phyloP scores from a whole-genome alignment of 305 asterid species.

The Euphrasia arctica region DNA sequence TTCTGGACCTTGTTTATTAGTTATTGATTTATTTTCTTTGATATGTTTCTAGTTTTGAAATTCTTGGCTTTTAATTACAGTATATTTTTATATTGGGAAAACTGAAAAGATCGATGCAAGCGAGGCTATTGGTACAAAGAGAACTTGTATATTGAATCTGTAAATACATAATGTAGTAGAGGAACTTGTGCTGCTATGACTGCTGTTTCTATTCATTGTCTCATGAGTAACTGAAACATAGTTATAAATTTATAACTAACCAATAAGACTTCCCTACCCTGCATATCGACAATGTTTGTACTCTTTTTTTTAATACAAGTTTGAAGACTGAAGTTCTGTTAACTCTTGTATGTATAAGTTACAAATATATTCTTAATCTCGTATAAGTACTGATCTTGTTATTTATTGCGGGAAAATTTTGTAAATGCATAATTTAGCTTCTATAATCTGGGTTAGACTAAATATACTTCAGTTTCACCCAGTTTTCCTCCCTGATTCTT shows the following conservation, averaged over 20 bases:
- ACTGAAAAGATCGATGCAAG: not conserved
- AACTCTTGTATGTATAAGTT: not conserved
- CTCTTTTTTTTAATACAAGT: not conserved
- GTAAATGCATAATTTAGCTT: not conserved
- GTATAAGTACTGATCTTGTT: not conserved
- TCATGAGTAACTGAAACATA: no score
- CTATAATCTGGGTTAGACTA: not conserved
- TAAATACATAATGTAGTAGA: not conserved
- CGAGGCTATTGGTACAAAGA: not conserved
- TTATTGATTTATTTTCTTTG: constrained; percentile 1
- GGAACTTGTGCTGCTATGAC: no score
- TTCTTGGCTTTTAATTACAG: not conserved
- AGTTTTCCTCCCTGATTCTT: not conserved
- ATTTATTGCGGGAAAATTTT: not conserved
- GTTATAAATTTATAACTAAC: no score
- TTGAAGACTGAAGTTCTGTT: not conserved
- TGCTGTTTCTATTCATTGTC: no score
- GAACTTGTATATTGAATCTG: not conserved
- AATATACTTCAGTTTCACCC: no score
- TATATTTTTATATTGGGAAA: not conserved
- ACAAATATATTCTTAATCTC: not conserved
- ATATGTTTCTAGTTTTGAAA: not conserved
- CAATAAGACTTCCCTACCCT: no score
- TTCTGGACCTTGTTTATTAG: not conserved
- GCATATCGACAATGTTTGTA: no score